Evolutionary conservation across 129 eudicot genomes (phyloP).

Genomic region (Dittrichia graveolens): DNA sequence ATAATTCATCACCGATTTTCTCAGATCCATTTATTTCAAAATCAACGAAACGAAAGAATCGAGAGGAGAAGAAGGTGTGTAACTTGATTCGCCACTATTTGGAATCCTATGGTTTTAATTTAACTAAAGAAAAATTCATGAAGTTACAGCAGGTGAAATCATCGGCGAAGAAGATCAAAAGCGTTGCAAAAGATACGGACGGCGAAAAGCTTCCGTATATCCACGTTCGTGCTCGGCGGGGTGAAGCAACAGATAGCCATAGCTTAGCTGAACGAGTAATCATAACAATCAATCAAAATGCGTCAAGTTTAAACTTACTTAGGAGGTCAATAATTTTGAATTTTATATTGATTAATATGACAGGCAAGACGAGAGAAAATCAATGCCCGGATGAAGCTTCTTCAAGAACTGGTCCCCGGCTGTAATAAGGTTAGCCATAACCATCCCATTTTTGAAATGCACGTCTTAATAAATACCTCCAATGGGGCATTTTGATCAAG

Average conservation of each 20-base stretch:
- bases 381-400: constrained; percentile 92
- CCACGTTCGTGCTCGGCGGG: constrained; percentile 95
- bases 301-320: constrained; percentile 7
- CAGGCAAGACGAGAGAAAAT: constrained; percentile 99
- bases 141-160: constrained; percentile 48
- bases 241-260: constrained; percentile 98
- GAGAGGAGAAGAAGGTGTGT: constrained; percentile 79
- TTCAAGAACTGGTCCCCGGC: constrained; percentile 99
- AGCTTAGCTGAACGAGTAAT: constrained; percentile 97
- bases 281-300: constrained; percentile 1
- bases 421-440: constrained; percentile 73
- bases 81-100: constrained; percentile 12
- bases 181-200: constrained; percentile 41
- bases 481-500: too few relatives aligned
- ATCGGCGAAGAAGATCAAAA: constrained; percentile 68
- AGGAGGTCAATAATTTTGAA: constrained; percentile 17
- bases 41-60: constrained; percentile 73
- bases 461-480: too few relatives aligned
- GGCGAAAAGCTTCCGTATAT: constrained; percentile 88
- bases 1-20: constrained; percentile 47
- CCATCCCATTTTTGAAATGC: too few relatives aligned
- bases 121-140: neutral
- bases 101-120: neutral
- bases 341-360: neutral
- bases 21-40: constrained; percentile 49